Percentiles rank a stretch among this genome's conserved stretches.
Evolutionary conservation across 495 filamentous ascomycete genomes (phyloP).

Genomic region (Penicillium coprophilum): DNA sequence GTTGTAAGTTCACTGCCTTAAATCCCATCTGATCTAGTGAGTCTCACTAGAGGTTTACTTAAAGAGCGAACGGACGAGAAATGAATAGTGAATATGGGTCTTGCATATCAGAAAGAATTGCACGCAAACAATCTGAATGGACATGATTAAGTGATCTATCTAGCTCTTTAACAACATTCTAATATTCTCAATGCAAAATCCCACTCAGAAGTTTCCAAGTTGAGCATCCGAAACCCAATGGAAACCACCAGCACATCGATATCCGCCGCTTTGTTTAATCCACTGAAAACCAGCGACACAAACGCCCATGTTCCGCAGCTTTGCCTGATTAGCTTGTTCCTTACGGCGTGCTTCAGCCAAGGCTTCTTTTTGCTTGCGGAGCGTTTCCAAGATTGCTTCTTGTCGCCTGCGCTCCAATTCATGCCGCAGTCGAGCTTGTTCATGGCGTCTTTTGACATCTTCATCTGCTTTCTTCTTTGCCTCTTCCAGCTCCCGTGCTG

Average conservation of each 20-base stretch:
- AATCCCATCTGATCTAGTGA: neutral
- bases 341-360: constrained; percentile 25
- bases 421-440: constrained; percentile 35
- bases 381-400: constrained; percentile 29
- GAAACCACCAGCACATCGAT: constrained; percentile 34
- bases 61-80: neutral
- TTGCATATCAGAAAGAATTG: neutral
- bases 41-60: neutral
- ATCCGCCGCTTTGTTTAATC: constrained; percentile 38
- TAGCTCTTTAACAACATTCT: neutral
- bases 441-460: constrained; percentile 25
- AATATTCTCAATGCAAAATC: neutral
- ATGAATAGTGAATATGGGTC: neutral
- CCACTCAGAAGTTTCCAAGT: neutral
- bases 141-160: neutral
- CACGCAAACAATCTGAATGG: neutral
- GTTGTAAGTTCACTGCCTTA: neutral
- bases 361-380: constrained; percentile 26
- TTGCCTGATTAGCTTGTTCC: constrained; percentile 45
- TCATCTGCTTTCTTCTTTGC: constrained; percentile 23
- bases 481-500: constrained; percentile 12
- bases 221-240: constrained; percentile 15
- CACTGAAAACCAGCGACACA: constrained; percentile 33
- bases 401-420: constrained; percentile 33
- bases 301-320: constrained; percentile 47